phyloP scores from a whole-genome alignment of 202 grass and related monocot species.

The Panicum virgatum region DNA sequence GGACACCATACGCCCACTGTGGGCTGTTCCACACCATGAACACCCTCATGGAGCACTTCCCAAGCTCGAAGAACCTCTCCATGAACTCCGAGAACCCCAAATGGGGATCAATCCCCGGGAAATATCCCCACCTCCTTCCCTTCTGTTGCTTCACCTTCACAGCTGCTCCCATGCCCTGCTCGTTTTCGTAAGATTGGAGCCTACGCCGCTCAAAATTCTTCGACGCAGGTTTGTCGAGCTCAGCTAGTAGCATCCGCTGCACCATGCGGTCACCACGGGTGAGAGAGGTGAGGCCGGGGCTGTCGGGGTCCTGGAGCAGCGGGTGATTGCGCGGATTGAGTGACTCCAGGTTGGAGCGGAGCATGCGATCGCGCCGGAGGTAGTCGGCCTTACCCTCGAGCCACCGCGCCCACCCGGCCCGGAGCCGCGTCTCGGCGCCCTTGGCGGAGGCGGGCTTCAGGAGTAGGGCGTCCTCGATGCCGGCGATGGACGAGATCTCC shows the following conservation, averaged over 20 bases:
- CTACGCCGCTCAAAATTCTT: slow-evolving; percentile 47
- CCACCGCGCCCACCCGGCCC: slow-evolving; percentile 78
- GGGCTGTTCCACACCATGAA: slow-evolving; percentile 99
- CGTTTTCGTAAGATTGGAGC: slow-evolving; percentile 39
- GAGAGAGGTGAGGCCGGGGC: slow-evolving; percentile 60
- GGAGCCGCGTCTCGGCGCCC: slow-evolving; percentile 52
- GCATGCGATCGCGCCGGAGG: slow-evolving; percentile 81
- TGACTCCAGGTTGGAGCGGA: slow-evolving; percentile 78
- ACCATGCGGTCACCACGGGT: slow-evolving; percentile 74
- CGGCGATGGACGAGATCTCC: slow-evolving; percentile 71
- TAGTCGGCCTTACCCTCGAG: slow-evolving; percentile 88
- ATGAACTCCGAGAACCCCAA: slow-evolving; percentile 79
- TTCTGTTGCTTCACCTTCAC: slow-evolving; percentile 23
- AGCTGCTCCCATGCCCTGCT: slow-evolving; percentile 33
- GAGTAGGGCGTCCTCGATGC: slow-evolving; percentile 79
- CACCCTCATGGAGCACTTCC: slow-evolving; percentile 67
- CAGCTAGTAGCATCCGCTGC: slow-evolving; percentile 53
- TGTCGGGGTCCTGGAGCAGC: slow-evolving; percentile 89
- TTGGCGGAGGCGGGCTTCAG: slow-evolving; percentile 52
- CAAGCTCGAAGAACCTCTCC: slow-evolving; percentile 61
- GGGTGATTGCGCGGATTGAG: slow-evolving; percentile 93
- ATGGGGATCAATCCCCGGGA: slow-evolving; percentile 64
- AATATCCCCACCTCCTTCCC: slow-evolving; percentile 73
- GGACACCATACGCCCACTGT: slow-evolving; percentile 67
- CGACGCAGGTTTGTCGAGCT: slow-evolving; percentile 55